A percentile compares a stretch with the other conserved stretches of the same genome.
Evolutionary conservation across 169 alveolate species (phyloP).

Genomic region (Eimeria necatrix): DNA sequence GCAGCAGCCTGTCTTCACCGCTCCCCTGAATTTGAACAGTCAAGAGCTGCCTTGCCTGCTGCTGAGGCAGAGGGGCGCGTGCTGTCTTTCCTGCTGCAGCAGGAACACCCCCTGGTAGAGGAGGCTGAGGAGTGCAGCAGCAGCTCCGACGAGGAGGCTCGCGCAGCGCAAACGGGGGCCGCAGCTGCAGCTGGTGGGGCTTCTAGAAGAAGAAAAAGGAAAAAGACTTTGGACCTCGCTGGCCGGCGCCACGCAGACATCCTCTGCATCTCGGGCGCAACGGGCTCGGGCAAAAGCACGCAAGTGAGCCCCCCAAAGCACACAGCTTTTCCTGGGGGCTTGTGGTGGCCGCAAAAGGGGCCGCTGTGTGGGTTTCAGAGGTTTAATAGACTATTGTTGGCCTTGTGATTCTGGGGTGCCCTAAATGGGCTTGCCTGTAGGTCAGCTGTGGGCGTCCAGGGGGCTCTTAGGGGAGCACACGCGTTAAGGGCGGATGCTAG

Average conservation of each 20-base stretch:
- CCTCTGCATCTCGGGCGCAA: constrained; percentile 95
- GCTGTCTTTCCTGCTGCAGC: constrained; percentile 61
- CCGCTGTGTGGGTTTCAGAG: neutral
- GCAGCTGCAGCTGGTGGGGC: neutral
- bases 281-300: constrained; percentile 97
- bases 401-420: neutral
- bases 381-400: neutral
- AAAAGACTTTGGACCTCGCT: constrained; percentile 88
- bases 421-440: neutral
- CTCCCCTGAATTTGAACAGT: constrained; percentile 83
- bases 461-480: too few species aligned
- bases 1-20: constrained; percentile 39
- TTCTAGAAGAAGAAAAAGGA: neutral
- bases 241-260: constrained; percentile 91
- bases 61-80: constrained; percentile 84
- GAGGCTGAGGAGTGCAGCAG: constrained; percentile 60
- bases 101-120: constrained; percentile 34
- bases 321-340: neutral
- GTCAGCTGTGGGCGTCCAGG: neutral
- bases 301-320: constrained; percentile 71
- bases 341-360: neutral
- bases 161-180: neutral
- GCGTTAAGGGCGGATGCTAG: neutral
- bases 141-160: constrained; percentile 38
- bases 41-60: constrained; percentile 92